Conservation (phyloP, 441 rosid species). For the Capsella rubella region DNA sequence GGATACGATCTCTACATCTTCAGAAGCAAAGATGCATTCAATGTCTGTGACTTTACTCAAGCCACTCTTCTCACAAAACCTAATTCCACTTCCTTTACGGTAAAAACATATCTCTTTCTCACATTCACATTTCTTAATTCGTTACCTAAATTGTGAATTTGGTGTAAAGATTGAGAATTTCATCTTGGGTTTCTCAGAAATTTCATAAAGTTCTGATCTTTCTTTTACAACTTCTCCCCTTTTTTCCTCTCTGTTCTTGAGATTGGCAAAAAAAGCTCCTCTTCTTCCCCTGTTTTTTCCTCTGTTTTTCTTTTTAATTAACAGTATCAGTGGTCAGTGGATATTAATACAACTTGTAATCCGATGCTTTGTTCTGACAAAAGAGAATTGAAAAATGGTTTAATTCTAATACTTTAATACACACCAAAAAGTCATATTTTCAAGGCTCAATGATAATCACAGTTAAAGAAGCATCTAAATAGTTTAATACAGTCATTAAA, state of each 20-base stretch:
- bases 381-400: conserved; percentile 7
- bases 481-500: conserved; percentile 5
- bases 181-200: conserved; percentile 28
- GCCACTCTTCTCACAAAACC: conserved; percentile 78
- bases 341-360: conserved; percentile 23
- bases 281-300: conserved; percentile 33
- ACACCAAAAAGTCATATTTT: conserved; percentile 29
- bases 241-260: conserved; percentile 42
- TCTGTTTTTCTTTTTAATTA: conserved; percentile 22
- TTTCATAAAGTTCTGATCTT: conserved; percentile 33
- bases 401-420: background rate
- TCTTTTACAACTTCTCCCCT: background rate
- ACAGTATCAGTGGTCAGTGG: background rate
- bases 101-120: conserved; percentile 31
- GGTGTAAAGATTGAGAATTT: background rate
- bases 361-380: conserved; percentile 40
- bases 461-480: conserved; percentile 23
- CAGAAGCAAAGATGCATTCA: conserved; percentile 75
- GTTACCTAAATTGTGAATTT: background rate
- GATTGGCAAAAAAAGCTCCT: conserved; percentile 30
- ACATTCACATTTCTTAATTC: conserved; percentile 6
- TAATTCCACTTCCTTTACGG: conserved; percentile 73
- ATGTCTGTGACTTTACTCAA: conserved; percentile 78
- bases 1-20: conserved; percentile 80
- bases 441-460: conserved; percentile 31